phyloP scores from a whole-genome alignment of 2,329 filamentous ascomycete species.

The Ceratocystis papillata region DNA sequence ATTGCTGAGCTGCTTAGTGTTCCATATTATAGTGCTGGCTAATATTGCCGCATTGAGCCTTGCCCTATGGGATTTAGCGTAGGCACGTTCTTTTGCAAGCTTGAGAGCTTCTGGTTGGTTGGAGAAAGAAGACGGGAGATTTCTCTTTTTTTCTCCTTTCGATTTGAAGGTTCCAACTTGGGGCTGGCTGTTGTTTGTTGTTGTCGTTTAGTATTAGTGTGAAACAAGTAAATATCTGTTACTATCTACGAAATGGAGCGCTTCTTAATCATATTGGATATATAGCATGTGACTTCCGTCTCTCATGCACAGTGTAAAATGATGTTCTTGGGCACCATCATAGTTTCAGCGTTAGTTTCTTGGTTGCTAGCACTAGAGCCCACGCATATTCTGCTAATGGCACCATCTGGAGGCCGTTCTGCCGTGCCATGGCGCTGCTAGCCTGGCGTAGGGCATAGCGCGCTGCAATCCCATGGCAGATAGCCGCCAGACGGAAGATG shows the following conservation, averaged over 20 bases:
- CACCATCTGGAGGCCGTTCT: constrained; percentile 57
- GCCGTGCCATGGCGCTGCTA: constrained; percentile 68
- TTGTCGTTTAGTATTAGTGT: not conserved
- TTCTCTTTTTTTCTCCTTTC: not conserved
- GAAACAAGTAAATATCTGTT: too few species aligned
- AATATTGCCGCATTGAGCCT: not conserved
- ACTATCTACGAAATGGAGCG: too few species aligned
- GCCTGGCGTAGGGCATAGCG: constrained; percentile 76
- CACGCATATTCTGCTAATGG: constrained; percentile 72
- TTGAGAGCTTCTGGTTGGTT: not conserved
- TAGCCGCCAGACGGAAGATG: constrained; percentile 50
- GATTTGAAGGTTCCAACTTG: not conserved
- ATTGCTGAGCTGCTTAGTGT: not conserved
- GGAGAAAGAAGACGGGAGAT: not conserved
- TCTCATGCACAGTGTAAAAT: constrained; percentile 26
- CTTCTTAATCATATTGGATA: not conserved
- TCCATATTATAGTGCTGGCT: not conserved
- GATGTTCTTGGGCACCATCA: constrained; percentile 19
- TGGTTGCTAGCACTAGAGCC: constrained; percentile 50
- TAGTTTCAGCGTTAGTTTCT: constrained; percentile 27
- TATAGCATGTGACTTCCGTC: constrained; percentile 5
- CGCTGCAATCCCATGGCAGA: constrained; percentile 83
- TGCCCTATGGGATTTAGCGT: not conserved
- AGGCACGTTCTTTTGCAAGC: not conserved
- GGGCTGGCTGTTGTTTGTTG: not conserved